Base-by-base conservation (phyloP, 352 stramenopile genomes). In the Elongisporangium anandrum region DNA sequence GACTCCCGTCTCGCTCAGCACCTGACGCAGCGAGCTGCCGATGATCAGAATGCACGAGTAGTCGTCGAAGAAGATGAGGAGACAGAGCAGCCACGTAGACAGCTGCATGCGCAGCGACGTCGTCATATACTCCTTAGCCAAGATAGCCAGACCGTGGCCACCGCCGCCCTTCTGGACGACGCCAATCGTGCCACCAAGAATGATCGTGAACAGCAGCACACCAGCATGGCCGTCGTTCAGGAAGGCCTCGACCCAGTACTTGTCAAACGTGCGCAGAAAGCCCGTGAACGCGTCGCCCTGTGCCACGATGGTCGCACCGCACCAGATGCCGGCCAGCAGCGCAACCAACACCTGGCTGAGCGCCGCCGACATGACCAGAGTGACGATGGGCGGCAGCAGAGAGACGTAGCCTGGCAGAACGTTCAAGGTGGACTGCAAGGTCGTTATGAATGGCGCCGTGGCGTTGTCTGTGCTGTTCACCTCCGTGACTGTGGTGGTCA, bases 11-110 rank as follows among this genome's bases (percentile, higher is more conserved):
- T 93, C 72, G 56, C 79, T 90, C 41, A 95, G 57, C 39, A 94
- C 85, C 60, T 88, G 83, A 24, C 85, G 84, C 52, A 94, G 70
- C 54, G 87, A 93, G 68, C 85, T 95, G 56, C 90, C 90, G 50
- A 96, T 85, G 69, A 97, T 96, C 17, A 97, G 66, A 50, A 96
- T 96, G 63, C 82, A 95, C 62, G 88, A 95, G 72, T 96, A 97
- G 70, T 97, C 90, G 64, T 97, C 90, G 60, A 97, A 97, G 77
- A 97, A 97, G 65, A 96, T 94, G 57, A 94, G 68, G 53, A 92
- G 65, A 52, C 85, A 94, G 22, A 95, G 64, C 51, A 90, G 58
- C 83, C 83, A 95, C 50, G 85, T 92, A 19, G 84, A 84, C 26
- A 96, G 67, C 62, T 93, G 85, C 79, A 92, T 92, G 13, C 84